Evolutionary conservation across 179 eudicot genomes (phyloP).

Genomic region (Carnegiea gigantea): DNA sequence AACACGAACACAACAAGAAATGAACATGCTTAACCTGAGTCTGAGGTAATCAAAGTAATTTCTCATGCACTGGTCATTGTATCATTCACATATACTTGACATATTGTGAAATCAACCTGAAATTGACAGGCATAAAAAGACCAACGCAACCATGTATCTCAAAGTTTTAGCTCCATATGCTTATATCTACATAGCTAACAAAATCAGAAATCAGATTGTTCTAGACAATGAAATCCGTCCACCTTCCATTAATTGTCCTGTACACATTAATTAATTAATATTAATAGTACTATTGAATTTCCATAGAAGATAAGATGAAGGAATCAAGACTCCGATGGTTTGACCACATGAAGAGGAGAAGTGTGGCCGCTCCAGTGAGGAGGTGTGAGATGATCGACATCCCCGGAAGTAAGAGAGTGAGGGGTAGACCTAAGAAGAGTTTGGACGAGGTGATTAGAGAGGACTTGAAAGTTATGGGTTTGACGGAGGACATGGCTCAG

Average conservation of each 20-base stretch:
- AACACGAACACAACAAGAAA: not conserved
- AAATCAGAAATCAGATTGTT: not conserved
- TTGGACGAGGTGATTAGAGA: no score
- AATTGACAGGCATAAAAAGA: not conserved
- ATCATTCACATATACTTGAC: not conserved
- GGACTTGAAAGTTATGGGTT: no score
- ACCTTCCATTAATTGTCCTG: not conserved
- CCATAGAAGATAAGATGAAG: no score
- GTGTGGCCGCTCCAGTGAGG: no score
- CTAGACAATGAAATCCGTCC: not conserved
- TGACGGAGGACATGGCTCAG: no score
- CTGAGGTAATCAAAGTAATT: not conserved
- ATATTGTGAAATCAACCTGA: no score
- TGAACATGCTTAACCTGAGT: not conserved
- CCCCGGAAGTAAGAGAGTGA: no score
- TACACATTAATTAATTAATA: not conserved
- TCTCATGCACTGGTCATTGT: not conserved
- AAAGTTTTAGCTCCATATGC: not conserved
- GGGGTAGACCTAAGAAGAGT: no score
- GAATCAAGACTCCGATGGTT: no score
- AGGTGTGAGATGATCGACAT: no score
- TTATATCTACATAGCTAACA: not conserved
- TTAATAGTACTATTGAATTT: not conserved
- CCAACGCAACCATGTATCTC: not conserved
- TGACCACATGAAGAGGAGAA: no score